Base-by-base conservation (phyloP, 1,284 basidiomycete species). In the Cryptococcus neoformans region DNA sequence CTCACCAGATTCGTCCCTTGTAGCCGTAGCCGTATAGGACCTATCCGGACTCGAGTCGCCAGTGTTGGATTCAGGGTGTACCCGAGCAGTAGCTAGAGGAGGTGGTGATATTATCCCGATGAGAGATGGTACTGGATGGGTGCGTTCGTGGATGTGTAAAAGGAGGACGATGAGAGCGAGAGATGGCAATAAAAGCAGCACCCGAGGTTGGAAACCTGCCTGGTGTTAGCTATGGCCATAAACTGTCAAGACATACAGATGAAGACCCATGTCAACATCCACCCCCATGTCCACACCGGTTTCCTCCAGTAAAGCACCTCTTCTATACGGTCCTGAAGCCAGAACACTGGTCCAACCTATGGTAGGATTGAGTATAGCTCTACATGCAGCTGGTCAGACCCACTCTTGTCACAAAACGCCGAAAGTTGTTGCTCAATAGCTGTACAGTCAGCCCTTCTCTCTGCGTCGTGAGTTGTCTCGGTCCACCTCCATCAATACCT, bases 281-380 rank as follows among this genome's bases (percentile, higher is more conserved):
- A 79, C 6, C 73, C 68, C 69, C 72, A 73, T 2, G 76, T 77
- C 75, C 75, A 76, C 4, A 62, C 57, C 2, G 76, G 74, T 59
- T 76, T 77, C 40, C 74, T 65, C 78, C 78, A 79, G 57, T 73
- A 78, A 37, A 79, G 56, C 4, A 78, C 66, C 59, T 79, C 77
- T 57, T 79, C 78, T 7, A 78, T 58, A 28, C 75, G 59, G 57
- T 79, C 78, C 55, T 77, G 72, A 28, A 77, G 41, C 71, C 74
- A 76, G 62, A 79, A 78, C 7, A 79, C 53, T 28, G 74, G 73
- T 40, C 78, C 78, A 36, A 75, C 69, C 73, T 75, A 34, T 28
- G 4, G 4, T 28, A 28, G 28, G 28, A 28, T 28, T 28, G 28
- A 28, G 37, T 42, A n/a, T 44, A 10, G 21, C 8, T 16, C 34